A percentile compares a stretch with the other conserved stretches of the same genome.
phyloP scores from a whole-genome alignment of 805 yeast genomes.

The Wickerhamiella sergipiensis region DNA sequence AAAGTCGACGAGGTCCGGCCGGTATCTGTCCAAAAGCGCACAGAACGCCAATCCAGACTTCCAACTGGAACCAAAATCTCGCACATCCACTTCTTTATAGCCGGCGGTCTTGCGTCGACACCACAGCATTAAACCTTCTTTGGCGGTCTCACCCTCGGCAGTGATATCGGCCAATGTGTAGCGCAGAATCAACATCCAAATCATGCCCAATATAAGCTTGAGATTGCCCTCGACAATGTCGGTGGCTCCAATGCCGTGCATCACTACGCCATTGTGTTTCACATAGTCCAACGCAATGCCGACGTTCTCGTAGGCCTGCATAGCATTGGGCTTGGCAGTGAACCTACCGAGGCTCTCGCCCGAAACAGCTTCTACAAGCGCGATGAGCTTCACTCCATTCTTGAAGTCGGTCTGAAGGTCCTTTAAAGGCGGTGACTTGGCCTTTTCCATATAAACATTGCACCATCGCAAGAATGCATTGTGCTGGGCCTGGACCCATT shows the following conservation, averaged over 20 bases:
- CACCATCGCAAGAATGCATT: slow-evolving; percentile 29
- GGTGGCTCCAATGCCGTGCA: slow-evolving; percentile 41
- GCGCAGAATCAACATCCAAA: slow-evolving; percentile 45
- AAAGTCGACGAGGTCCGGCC: slow-evolving; percentile 30
- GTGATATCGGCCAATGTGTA: slow-evolving; percentile 28
- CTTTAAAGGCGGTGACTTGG: slow-evolving; percentile 16
- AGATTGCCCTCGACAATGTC: slow-evolving; percentile 91
- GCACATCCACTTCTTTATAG: slow-evolving; percentile 27
- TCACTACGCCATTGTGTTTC: slow-evolving; percentile 24
- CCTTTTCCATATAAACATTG: slow-evolving; percentile 23
- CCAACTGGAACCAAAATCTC: slow-evolving; percentile 46
- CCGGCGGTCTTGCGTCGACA: slow-evolving; percentile 33
- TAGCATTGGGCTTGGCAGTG: slow-evolving; percentile 20
- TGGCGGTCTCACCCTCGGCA: slow-evolving; percentile 28
- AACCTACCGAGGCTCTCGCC: slow-evolving; percentile 25
- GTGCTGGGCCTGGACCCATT: slow-evolving; percentile 29
- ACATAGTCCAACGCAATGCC: slow-evolving; percentile 26
- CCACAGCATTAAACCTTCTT: slow-evolving; percentile 39
- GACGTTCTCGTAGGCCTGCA: slow-evolving; percentile 28
- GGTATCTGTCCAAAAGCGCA: slow-evolving; percentile 31
- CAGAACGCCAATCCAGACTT: slow-evolving; percentile 36
- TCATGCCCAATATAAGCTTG: slow-evolving; percentile 77
- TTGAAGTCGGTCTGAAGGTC: slow-evolving; percentile 21
- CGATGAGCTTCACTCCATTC: slow-evolving; percentile 26
- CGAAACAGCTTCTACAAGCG: slow-evolving; percentile 26